phyloP scores from a whole-genome alignment of 2,329 filamentous ascomycete species.

The Aspergillus tubingensis region DNA sequence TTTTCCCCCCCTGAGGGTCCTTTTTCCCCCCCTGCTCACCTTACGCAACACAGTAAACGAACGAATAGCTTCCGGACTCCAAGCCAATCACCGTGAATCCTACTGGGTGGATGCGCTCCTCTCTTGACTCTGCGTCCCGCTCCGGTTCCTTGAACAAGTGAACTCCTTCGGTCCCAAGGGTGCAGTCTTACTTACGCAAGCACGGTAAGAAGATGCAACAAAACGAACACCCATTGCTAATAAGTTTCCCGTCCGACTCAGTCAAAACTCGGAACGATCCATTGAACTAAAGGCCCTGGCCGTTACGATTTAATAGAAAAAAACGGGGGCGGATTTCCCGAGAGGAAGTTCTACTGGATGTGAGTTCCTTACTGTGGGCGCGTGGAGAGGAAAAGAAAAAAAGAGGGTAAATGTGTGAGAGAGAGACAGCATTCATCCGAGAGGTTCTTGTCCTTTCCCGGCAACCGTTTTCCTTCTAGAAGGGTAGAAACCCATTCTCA shows the following conservation, averaged over 20 bases:
- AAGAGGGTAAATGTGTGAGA: too few species aligned
- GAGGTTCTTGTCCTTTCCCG: neutral
- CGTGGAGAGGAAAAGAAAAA: too few species aligned
- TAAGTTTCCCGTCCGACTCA: neutral
- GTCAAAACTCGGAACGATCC: conserved; percentile 3
- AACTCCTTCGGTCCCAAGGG: conserved; percentile 1
- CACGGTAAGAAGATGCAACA: neutral
- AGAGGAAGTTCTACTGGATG: neutral
- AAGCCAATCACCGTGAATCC: conserved; percentile 4
- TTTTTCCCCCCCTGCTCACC: neutral
- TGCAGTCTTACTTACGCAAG: conserved; percentile 9
- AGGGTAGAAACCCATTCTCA: conserved; percentile 12
- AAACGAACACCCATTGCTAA: neutral
- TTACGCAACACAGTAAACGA: conserved; percentile 8
- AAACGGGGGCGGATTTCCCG: neutral
- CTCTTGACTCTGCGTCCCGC: conserved; percentile 10
- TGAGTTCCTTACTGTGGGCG: neutral
- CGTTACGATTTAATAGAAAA: neutral
- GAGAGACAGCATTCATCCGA: neutral
- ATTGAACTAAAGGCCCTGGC: neutral
- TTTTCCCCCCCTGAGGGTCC: conserved; percentile 8
- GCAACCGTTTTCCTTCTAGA: conserved; percentile 8
- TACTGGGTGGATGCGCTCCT: conserved; percentile 1
- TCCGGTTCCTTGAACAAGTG: conserved; percentile 1
- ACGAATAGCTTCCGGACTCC: neutral